Conservation (phyloP, 768 basidiomycete species). For the Leccinum arenicola region DNA sequence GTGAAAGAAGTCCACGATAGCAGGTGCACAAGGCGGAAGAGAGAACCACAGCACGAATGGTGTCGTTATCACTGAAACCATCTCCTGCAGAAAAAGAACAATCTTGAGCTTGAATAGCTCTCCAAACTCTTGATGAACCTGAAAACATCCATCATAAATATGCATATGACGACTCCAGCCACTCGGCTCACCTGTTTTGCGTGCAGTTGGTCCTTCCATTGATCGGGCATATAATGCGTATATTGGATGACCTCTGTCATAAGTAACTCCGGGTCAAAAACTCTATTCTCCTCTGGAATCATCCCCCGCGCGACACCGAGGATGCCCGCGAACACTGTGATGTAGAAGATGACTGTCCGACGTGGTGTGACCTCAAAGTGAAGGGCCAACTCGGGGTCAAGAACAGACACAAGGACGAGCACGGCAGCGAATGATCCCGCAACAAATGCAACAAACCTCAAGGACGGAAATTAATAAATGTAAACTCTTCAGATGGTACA, state of each 20-base stretch:
- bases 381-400: slow-evolving; percentile 91
- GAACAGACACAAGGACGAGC: slow-evolving; percentile 83
- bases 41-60: slow-evolving; percentile 95
- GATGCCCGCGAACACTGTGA: slow-evolving; percentile 82
- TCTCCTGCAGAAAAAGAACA: slow-evolving; percentile 80
- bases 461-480: slow-evolving; percentile 1
- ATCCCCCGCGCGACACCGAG: slow-evolving; percentile 90
- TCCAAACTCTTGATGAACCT: slow-evolving; percentile 92
- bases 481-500: slow-evolving; percentile 4
- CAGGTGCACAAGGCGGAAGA: slow-evolving; percentile 83
- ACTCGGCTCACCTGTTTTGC: slow-evolving; percentile 65
- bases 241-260: slow-evolving; percentile 91
- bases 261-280: slow-evolving; percentile 91
- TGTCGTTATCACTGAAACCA: slow-evolving; percentile 88
- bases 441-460: slow-evolving; percentile 92
- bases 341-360: slow-evolving; percentile 91
- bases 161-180: neutral
- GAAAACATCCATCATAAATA: slow-evolving; percentile 2
- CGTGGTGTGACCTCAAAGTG: slow-evolving; percentile 95
- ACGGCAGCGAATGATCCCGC: slow-evolving; percentile 97
- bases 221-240: slow-evolving; percentile 94
- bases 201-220: slow-evolving; percentile 88
- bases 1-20: slow-evolving; percentile 95
- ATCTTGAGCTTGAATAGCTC: slow-evolving; percentile 93
- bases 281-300: slow-evolving; percentile 91